Percentiles rank a stretch among this genome's conserved stretches.
Conservation (phyloP, 1,284 basidiomycete genomes). For the Leucoagaricus sp. region DNA sequence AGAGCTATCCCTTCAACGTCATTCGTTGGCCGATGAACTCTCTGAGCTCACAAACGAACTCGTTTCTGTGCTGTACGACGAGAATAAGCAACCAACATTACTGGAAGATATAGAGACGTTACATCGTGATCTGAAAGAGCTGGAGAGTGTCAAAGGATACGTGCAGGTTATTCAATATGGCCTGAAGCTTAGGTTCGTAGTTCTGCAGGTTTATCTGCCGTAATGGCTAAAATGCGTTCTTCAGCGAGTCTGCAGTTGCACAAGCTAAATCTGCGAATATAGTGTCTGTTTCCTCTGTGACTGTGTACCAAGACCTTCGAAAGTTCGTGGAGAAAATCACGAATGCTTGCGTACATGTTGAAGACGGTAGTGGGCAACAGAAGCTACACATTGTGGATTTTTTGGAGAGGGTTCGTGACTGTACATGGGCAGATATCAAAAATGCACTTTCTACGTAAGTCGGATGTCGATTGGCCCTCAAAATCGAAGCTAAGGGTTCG, state of each 20-base stretch:
- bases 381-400: conserved; percentile 58
- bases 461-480: not conserved
- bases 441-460: conserved; percentile 61
- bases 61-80: conserved; percentile 54
- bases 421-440: conserved; percentile 79
- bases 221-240: conserved; percentile 6
- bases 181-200: conserved; percentile 70
- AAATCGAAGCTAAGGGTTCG: conserved; percentile 5
- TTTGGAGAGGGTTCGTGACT: conserved; percentile 57
- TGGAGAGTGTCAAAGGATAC: conserved; percentile 77
- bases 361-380: conserved; percentile 47
- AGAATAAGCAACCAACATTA: conserved; percentile 54
- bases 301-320: conserved; percentile 62
- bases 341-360: conserved; percentile 43
- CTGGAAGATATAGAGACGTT: conserved; percentile 81
- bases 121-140: conserved; percentile 71
- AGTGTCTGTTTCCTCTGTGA: conserved; percentile 49
- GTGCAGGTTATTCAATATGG: conserved; percentile 73
- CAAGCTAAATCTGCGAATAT: conserved; percentile 42
- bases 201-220: not conserved
- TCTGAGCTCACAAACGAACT: conserved; percentile 66
- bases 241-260: conserved; percentile 57
- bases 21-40: conserved; percentile 77
- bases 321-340: conserved; percentile 54
- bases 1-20: conserved; percentile 72